Evolutionary conservation across 345 rosid species (phyloP).

Genomic region (Limnanthes douglasii): DNA sequence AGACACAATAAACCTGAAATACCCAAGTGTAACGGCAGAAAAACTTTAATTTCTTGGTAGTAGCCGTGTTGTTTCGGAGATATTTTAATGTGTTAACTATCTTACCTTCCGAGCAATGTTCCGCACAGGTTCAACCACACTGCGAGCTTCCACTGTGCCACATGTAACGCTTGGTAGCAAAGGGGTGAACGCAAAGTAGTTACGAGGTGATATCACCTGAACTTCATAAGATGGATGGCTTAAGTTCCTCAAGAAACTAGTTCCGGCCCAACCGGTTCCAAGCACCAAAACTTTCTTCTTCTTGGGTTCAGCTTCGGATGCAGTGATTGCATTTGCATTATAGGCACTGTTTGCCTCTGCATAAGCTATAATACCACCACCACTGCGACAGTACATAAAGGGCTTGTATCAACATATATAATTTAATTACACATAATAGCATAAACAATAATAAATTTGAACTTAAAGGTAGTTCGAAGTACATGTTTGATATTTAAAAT

Average conservation of each 20-base stretch:
- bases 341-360: constrained; percentile 43
- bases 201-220: constrained; percentile 86
- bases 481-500: too few species aligned
- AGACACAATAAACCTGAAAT: too few species aligned
- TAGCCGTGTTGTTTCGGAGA: too few species aligned
- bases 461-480: too few species aligned
- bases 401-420: constrained; percentile 6
- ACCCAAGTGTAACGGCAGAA: too few species aligned
- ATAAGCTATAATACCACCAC: constrained; percentile 74
- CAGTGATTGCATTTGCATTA: constrained; percentile 16
- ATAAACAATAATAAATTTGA: too few species aligned
- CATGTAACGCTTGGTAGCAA: constrained; percentile 90
- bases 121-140: constrained; percentile 89
- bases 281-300: constrained; percentile 91
- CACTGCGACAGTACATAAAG: constrained; percentile 27
- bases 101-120: constrained; percentile 78
- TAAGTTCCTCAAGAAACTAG: constrained; percentile 71
- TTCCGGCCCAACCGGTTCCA: constrained; percentile 99
- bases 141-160: constrained; percentile 96
- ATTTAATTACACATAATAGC: too few species aligned
- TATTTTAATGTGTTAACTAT: too few species aligned
- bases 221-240: constrained; percentile 57
- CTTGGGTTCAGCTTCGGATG: constrained; percentile 27
- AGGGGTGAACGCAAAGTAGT: constrained; percentile 98
- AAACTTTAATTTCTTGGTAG: too few species aligned